Percentiles rank a stretch among this genome's conserved stretches.
phyloP scores from a whole-genome alignment of 2,329 filamentous ascomycete species.

The Colletotrichum sp. region DNA sequence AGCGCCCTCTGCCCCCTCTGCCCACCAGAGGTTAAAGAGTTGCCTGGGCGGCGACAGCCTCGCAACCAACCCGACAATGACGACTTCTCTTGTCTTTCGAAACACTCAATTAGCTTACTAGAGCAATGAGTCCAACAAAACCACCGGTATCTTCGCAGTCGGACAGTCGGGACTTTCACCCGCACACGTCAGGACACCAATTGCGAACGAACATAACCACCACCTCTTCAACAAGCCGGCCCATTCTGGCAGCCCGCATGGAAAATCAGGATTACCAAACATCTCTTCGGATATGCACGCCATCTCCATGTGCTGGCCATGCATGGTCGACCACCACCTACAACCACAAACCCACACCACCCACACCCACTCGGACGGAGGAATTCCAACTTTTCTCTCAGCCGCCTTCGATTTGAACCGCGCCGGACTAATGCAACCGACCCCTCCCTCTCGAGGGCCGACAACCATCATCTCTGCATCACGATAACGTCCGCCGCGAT shows the following conservation, averaged over 20 bases:
- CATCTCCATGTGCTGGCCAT: constrained; percentile 15
- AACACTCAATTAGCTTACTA: not conserved
- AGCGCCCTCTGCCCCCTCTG: constrained; percentile 68
- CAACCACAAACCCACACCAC: not conserved
- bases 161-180: not conserved
- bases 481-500: not conserved
- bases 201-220: not conserved
- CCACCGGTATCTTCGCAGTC: not conserved
- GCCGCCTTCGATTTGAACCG: not conserved
- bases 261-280: not conserved
- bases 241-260: not conserved
- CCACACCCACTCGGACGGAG: not conserved
- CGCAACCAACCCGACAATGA: not conserved
- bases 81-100: not conserved
- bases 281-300: constrained; percentile 7
- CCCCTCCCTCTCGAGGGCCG: not conserved
- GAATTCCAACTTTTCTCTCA: not conserved
- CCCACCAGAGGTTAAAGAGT: constrained; percentile 60
- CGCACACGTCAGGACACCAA: not conserved
- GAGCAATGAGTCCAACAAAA: not conserved
- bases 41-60: not conserved
- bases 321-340: not conserved
- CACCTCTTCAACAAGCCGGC: not conserved
- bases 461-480: not conserved
- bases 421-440: not conserved